A percentile compares a stretch with the other conserved stretches of the same genome.
Evolutionary conservation across 352 stramenopile genomes (phyloP).

Genomic region (Globisporangium nagaii): DNA sequence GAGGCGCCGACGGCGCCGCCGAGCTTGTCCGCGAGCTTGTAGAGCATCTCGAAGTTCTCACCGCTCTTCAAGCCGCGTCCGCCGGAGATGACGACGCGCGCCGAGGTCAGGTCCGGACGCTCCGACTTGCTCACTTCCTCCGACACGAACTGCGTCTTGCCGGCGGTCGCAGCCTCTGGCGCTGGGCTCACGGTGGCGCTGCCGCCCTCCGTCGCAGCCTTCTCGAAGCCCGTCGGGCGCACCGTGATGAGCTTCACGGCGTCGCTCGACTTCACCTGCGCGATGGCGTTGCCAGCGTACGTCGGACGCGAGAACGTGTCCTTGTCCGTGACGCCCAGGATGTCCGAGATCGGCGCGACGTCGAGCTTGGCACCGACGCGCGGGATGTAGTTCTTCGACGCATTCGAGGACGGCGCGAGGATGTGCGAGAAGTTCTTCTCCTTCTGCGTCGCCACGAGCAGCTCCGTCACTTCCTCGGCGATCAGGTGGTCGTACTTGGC

Average conservation of each 20-base stretch:
- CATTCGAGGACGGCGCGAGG: slow-evolving; percentile 93
- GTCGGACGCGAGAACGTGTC: slow-evolving; percentile 94
- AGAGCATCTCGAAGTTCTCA: slow-evolving; percentile 98
- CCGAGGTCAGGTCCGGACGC: slow-evolving; percentile 92
- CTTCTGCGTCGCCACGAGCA: slow-evolving; percentile 65
- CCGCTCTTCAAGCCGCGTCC: slow-evolving; percentile 96
- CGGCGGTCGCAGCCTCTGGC: slow-evolving; percentile 41
- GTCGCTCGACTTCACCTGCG: slow-evolving; percentile 86
- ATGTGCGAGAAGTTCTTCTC: slow-evolving; percentile 87
- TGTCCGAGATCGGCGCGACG: slow-evolving; percentile 94
- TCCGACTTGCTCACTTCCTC: slow-evolving; percentile 94
- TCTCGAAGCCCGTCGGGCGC: slow-evolving; percentile 97
- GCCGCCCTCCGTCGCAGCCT: slow-evolving; percentile 80
- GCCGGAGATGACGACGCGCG: slow-evolving; percentile 94
- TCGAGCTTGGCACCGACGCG: slow-evolving; percentile 94
- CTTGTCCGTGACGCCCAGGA: slow-evolving; percentile 87
- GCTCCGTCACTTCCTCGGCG: slow-evolving; percentile 80
- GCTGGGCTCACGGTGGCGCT: slow-evolving; percentile 64
- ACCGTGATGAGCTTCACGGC: slow-evolving; percentile 95
- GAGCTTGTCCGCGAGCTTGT: slow-evolving; percentile 97
- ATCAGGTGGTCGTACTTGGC: slow-evolving; percentile 87
- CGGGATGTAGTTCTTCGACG: slow-evolving; percentile 96
- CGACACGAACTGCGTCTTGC: slow-evolving; percentile 89
- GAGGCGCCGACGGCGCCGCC: slow-evolving; percentile 96
- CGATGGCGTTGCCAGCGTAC: slow-evolving; percentile 85